Evolutionary conservation across 805 yeast genomes (phyloP), one percentile per base, ranked within the genome.

Genomic region (Sugiyamaella smithiae): DNA sequence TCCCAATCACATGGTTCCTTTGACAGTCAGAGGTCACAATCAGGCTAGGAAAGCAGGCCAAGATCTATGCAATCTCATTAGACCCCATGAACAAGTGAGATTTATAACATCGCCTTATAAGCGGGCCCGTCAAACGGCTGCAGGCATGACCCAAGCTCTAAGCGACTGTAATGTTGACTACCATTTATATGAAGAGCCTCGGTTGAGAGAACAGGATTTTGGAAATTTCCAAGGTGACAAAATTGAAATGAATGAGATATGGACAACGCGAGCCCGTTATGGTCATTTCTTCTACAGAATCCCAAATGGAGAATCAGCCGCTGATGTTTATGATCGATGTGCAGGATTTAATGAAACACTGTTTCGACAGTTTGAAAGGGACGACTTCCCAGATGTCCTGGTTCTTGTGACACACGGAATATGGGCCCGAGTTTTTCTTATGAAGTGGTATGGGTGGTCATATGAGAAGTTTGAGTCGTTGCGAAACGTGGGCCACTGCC

Each of bases 371-470:
- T 89, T 90, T 61, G 78, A 78, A 51, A 44, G 57, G 19, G 82
- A 77, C 14, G 74, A 78, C 57, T 86, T 87, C 62, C 89, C 97
- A n/a, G 78, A 80, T 51, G 84, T 89, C 16, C 74, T 88, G 33
- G 88, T 90, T 2, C 68, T 90, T 36, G 96, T 90, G 35, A 85
- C 96, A 3, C 97, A 90, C 64, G 97, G 97, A 7, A 87, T 90
- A 12, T 88, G 95, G 91, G 85, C 95, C 3, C 72, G 97, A 35
- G 97, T 90, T 6, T 90, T 90, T 59, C 66, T 90, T 37, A 88
- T 89, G 89, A 86, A 89, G 60, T 90, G 97, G 97, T 90, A 81
- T 64, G 72, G 96, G 50, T 90, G 97, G 97, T 76, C 85, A 1
- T 91, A 85, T 61, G 97, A 89, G 63, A 81, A 83, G 62, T 90